Evolutionary conservation across 2,329 filamentous ascomycete species (phyloP).

Genomic region (Microthyrium microscopicum): DNA sequence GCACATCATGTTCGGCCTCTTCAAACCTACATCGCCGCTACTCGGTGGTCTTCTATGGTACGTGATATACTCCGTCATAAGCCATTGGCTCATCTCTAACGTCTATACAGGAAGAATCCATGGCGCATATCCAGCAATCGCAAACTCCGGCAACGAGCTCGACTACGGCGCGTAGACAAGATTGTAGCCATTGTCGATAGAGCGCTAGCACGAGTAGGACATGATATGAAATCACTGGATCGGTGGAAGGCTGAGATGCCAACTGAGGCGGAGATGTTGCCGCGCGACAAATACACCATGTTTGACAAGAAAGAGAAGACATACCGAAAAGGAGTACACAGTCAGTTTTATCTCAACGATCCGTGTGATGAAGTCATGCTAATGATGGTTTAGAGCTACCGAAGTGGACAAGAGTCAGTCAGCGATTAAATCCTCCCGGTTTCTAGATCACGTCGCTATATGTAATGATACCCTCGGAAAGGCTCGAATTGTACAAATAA

Average conservation of each 20-base stretch:
- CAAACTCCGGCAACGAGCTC: constrained; percentile 71
- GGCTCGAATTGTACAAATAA: no score
- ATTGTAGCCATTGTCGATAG: constrained; percentile 55
- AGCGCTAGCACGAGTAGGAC: constrained; percentile 50
- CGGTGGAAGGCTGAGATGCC: constrained; percentile 95
- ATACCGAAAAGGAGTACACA: constrained; percentile 95
- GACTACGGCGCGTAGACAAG: constrained; percentile 68
- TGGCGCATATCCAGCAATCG: constrained; percentile 89
- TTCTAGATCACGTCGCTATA: no score
- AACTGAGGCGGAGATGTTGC: constrained; percentile 84
- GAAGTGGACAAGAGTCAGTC: constrained; percentile 15
- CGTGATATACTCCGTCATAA: constrained; percentile 10
- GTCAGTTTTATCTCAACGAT: constrained; percentile 39
- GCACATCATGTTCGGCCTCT: constrained; percentile 60
- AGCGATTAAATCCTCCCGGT: constrained; percentile 14
- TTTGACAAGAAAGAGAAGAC: constrained; percentile 93
- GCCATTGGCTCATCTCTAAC: constrained; percentile 7
- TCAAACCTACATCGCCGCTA: constrained; percentile 62
- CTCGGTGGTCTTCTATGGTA: constrained; percentile 74
- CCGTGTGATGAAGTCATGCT: background rate
- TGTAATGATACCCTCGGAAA: no score
- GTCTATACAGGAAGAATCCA: constrained; percentile 63
- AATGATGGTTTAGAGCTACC: constrained; percentile 19
- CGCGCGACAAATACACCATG: constrained; percentile 93
- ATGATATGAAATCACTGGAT: constrained; percentile 46